Base-by-base conservation (phyloP, 225 moss, liverwort and hornwort genomes). In the Polytrichum formosum region DNA sequence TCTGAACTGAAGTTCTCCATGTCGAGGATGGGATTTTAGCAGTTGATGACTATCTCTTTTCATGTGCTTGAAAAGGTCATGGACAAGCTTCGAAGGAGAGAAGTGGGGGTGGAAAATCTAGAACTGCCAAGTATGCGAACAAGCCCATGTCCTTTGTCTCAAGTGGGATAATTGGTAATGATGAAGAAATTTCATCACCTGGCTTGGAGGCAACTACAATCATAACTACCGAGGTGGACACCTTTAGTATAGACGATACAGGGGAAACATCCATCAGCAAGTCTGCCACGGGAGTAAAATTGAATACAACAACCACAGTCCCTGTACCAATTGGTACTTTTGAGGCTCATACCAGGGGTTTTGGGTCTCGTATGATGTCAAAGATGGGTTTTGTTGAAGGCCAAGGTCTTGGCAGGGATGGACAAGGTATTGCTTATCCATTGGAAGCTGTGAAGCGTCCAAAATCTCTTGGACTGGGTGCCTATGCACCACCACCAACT, bases 341-440 rank as follows among this genome's bases (percentile, higher is more conserved):
- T 79, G 97, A 98, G 80, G 92, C 90, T 21, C 97, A 98, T 73
- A 94, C 97, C 0, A 88, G 73, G 67, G 97, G 93, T 21, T 92
- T 98, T 83, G 97, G 94, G 18, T 98, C 97, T 2, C 89, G 87
- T 28, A 91, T 98, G 86, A 91, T 98, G 97, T 90, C 92, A 0
- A 94, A 87, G 67, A 98, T 98, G 94, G 94, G 94, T 59, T 94
- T 90, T 66, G 84, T 82, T 29, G 91, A 92, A 81, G 98, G 94
- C 17, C 79, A 80, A 59, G 98, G 98, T 26, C 90, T 98, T 53
- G 98, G 98, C 59, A 90, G 88, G 67, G 88, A 91, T 17, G 85
- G 91, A 26, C 91, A 91, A 79, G 98, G 98, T 33, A 92, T 98
- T 69, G 83, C 73, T 61, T 87, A 81, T 68, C 98, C 94, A 6